Percentiles rank a stretch among this genome's conserved stretches.
These are phyloP conservation scores for Hymenoscyphus fraxineus DNA, from an alignment of 2,329 filamentous ascomycete genomes.

Conservation along the genomic window DNA sequence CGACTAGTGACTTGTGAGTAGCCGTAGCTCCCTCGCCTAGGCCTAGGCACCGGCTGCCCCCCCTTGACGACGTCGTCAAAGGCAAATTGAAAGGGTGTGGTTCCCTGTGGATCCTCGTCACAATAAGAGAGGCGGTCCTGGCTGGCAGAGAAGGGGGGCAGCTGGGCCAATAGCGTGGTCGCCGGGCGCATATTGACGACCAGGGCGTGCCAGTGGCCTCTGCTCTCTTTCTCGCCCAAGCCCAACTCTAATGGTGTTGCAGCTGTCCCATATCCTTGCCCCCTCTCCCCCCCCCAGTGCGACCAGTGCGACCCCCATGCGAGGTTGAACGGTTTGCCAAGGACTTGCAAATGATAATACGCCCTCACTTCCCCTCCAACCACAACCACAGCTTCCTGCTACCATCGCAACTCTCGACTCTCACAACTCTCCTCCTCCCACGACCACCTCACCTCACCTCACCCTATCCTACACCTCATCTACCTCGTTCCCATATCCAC, in stretches of 20 bases:
- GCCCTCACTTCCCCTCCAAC: not conserved
- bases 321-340: not conserved
- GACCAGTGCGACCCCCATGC: not conserved
- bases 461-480: not conserved
- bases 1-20: too few species aligned
- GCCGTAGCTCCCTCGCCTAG: too few species aligned
- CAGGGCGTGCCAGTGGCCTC: not conserved
- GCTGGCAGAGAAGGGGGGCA: not conserved
- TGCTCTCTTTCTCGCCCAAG: not conserved
- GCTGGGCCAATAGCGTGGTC: slow-evolving; percentile 1
- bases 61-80: slow-evolving; percentile 1
- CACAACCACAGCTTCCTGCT: not conserved
- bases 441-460: slow-evolving; percentile 10
- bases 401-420: slow-evolving; percentile 7
- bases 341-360: slow-evolving; percentile 6
- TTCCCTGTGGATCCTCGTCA: not conserved
- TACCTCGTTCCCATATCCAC: slow-evolving; percentile 20
- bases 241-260: slow-evolving; percentile 8
- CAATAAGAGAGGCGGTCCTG: not conserved
- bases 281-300: not conserved
- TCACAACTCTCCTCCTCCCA: slow-evolving; percentile 10
- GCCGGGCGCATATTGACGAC: not conserved
- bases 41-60: not conserved
- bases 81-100: not conserved
- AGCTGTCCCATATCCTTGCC: slow-evolving; percentile 10